Conservation (phyloP, 768 basidiomycete genomes). For the Mycena filopes region DNA sequence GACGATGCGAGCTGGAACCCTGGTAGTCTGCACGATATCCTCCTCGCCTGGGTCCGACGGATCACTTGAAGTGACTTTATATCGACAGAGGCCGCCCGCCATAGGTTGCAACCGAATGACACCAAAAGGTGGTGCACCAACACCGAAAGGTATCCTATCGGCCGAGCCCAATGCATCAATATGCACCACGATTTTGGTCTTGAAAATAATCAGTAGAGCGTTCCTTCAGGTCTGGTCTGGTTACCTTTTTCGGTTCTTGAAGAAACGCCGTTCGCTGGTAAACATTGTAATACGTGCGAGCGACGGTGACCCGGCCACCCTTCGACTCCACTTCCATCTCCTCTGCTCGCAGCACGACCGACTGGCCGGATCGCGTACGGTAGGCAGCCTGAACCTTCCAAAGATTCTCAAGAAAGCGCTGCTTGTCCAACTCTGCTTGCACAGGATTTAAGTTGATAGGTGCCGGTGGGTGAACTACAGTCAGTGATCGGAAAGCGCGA, state of each 20-base stretch:
- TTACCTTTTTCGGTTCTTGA: conserved; percentile 82
- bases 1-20: conserved; percentile 79
- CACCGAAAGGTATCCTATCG: conserved; percentile 81
- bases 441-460: conserved; percentile 73
- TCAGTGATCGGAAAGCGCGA: conserved; percentile 83
- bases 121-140: conserved; percentile 77
- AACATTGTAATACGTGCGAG: conserved; percentile 89
- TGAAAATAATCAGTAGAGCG: conserved; percentile 14
- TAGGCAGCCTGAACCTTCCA: conserved; percentile 90
- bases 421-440: conserved; percentile 74
- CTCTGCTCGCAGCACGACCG: conserved; percentile 74
- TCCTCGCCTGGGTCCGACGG: conserved; percentile 80
- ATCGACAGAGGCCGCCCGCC: conserved; percentile 84
- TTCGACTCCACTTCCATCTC: conserved; percentile 82
- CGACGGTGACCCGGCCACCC: conserved; percentile 68
- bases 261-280: conserved; percentile 86
- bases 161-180: conserved; percentile 82
- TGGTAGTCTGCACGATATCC: conserved; percentile 82
- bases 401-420: conserved; percentile 86
- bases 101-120: conserved; percentile 85
- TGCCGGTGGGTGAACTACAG: conserved; percentile 81
- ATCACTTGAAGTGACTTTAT: conserved; percentile 79
- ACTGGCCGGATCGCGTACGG: conserved; percentile 77
- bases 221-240: conserved; percentile 21
- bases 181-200: conserved; percentile 92